phyloP scores from a whole-genome alignment of 75 land plant genomes.

The Pinus tabuliformis region DNA sequence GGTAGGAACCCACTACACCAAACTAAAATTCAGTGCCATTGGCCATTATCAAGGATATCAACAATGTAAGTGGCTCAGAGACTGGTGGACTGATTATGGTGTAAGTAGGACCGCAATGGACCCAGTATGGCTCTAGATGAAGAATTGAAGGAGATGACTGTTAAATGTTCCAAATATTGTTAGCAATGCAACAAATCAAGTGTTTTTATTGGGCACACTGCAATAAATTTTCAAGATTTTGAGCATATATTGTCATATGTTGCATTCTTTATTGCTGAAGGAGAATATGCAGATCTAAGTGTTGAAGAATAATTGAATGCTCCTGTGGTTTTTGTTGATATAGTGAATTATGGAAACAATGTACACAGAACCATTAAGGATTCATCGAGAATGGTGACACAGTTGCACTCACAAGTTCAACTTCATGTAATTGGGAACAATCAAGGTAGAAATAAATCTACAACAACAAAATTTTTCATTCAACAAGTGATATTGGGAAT shows the following conservation, averaged over 20 bases:
- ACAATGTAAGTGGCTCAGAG: no score
- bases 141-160: conserved; percentile 74
- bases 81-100: no score
- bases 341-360: conserved; percentile 56
- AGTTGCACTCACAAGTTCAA: conserved; percentile 19
- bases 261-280: no score
- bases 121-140: no score
- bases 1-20: no score
- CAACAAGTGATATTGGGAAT: no score
- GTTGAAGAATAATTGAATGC: conserved; percentile 83
- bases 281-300: conserved; percentile 86
- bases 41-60: no score
- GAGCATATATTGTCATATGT: no score
- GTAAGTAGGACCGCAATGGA: no score
- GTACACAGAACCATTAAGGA: conserved; percentile 50
- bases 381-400: background rate
- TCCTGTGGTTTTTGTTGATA: conserved; percentile 65
- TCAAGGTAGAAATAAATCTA: conserved; percentile 3
- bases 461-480: no score
- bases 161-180: conserved; percentile 80
- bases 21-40: no score
- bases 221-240: conserved; percentile 83
- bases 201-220: conserved; percentile 79
- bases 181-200: conserved; percentile 77
- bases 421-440: conserved; percentile 13